A percentile compares a stretch with the other conserved stretches of the same genome.
Evolutionary conservation across 257 asterid genomes (phyloP).

Genomic region (Nyctanthes arbortristis): DNA sequence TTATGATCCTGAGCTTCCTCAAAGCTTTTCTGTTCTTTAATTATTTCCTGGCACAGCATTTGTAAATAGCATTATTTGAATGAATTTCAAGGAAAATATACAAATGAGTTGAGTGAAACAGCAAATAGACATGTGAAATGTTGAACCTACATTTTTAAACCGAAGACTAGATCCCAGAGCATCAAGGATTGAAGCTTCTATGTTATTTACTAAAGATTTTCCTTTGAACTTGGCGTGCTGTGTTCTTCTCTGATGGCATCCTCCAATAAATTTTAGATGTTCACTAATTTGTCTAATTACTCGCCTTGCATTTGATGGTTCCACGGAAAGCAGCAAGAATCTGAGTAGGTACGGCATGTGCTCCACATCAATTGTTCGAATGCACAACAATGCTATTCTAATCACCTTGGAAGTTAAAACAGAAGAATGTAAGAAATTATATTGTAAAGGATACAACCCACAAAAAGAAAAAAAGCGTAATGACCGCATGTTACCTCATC

Average conservation of each 20-base stretch:
- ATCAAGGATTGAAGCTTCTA: constrained; percentile 69
- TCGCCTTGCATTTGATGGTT: constrained; percentile 66
- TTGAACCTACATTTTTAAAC: constrained; percentile 65
- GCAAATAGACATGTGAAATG: constrained; percentile 18
- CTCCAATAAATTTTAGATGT: constrained; percentile 65
- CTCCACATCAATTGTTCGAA: constrained; percentile 73
- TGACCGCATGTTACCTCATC: constrained; percentile 13
- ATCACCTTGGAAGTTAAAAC: constrained; percentile 48
- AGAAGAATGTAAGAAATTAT: neutral
- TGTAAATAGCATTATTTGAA: constrained; percentile 25
- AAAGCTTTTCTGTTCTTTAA: constrained; percentile 71
- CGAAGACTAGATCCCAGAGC: constrained; percentile 75
- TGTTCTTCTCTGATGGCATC: constrained; percentile 36
- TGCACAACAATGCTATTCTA: constrained; percentile 70
- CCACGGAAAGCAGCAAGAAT: constrained; percentile 70
- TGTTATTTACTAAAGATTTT: constrained; percentile 50
- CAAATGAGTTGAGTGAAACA: constrained; percentile 1
- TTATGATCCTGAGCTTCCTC: constrained; percentile 69
- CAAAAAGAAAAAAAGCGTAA: constrained; percentile 9
- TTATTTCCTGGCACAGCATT: constrained; percentile 75
- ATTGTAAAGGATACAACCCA: neutral
- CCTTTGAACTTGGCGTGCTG: constrained; percentile 67
- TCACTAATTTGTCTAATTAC: constrained; percentile 72
- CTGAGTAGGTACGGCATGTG: constrained; percentile 83
- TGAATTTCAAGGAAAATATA: constrained; percentile 10